phyloP scores from a whole-genome alignment of 768 basidiomycete species.

The Rhizopogon salebrosus region DNA sequence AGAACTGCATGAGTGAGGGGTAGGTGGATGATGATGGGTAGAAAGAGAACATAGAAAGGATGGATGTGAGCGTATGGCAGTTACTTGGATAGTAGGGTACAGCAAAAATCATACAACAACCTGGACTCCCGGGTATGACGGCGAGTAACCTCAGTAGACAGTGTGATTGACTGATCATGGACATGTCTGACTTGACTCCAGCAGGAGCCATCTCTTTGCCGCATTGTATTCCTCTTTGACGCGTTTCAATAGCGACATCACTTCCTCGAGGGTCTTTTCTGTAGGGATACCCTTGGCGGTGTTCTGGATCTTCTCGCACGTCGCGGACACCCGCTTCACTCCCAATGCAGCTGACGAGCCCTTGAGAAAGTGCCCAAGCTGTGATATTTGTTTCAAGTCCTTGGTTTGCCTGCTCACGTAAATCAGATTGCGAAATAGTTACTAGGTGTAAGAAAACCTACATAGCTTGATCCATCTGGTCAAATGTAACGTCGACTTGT shows the following conservation, averaged over 20 bases:
- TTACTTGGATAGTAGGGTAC: constrained; percentile 2
- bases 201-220: constrained; percentile 69
- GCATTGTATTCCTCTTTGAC: constrained; percentile 65
- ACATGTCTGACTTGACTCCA: constrained; percentile 25
- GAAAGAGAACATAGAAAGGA: constrained; percentile 4
- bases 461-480: constrained; percentile 73
- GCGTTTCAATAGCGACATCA: constrained; percentile 48
- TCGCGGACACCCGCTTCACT: constrained; percentile 69
- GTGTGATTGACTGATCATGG: background rate
- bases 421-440: constrained; percentile 4
- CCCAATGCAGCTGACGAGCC: constrained; percentile 96
- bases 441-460: constrained; percentile 39
- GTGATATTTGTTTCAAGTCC: constrained; percentile 62
- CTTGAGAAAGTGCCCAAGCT: constrained; percentile 91
- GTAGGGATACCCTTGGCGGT: constrained; percentile 49
- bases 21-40: constrained; percentile 14
- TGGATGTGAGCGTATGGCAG: constrained; percentile 2
- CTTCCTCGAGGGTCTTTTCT: constrained; percentile 52
- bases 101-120: constrained; percentile 1
- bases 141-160: background rate
- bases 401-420: constrained; percentile 40
- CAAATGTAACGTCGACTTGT: constrained; percentile 76
- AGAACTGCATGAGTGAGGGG: background rate
- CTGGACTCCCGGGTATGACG: background rate
- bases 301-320: constrained; percentile 91